Evolutionary conservation across 2,329 filamentous ascomycete genomes (phyloP).

Genomic region (Tolypocladium pustulatum): DNA sequence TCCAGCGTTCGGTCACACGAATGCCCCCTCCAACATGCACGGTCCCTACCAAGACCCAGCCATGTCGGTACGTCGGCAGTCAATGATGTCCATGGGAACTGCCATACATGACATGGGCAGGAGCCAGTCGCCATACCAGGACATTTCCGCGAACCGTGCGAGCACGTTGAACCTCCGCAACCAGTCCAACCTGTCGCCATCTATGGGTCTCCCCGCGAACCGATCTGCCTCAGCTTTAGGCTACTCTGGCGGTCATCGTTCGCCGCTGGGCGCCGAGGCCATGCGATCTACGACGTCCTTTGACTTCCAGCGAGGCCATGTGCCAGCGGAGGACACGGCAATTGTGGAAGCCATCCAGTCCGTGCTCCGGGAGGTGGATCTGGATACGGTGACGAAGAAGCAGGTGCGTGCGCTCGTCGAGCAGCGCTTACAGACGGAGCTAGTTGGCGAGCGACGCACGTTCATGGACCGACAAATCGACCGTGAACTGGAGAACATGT

Average conservation of each 20-base stretch:
- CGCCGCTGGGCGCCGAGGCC: conserved; percentile 32
- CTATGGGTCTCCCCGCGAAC: conserved; percentile 20
- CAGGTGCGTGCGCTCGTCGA: conserved; percentile 86
- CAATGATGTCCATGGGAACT: conserved; percentile 56
- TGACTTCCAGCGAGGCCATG: conserved; percentile 48
- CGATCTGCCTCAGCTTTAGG: conserved; percentile 37
- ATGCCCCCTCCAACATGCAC: conserved; percentile 32
- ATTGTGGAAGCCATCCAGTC: conserved; percentile 79
- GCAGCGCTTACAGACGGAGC: conserved; percentile 82
- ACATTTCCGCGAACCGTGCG: conserved; percentile 38
- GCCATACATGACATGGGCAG: conserved; percentile 33
- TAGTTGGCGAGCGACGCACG: conserved; percentile 72
- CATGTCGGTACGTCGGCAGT: conserved; percentile 53
- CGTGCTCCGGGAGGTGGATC: conserved; percentile 77
- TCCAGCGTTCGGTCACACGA: conserved; percentile 54
- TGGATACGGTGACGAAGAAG: conserved; percentile 98
- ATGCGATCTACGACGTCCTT: conserved; percentile 44
- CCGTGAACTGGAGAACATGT: conserved; percentile 88
- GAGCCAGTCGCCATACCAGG: conserved; percentile 48
- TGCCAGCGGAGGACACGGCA: conserved; percentile 64
- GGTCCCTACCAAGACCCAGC: conserved; percentile 38
- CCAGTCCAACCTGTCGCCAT: conserved; percentile 36
- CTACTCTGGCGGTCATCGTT: conserved; percentile 34
- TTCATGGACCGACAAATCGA: conserved; percentile 95
- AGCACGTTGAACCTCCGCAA: conserved; percentile 52